phyloP scores from a whole-genome alignment of 805 yeast genomes.

The Sugiyamaella chiloensis region DNA sequence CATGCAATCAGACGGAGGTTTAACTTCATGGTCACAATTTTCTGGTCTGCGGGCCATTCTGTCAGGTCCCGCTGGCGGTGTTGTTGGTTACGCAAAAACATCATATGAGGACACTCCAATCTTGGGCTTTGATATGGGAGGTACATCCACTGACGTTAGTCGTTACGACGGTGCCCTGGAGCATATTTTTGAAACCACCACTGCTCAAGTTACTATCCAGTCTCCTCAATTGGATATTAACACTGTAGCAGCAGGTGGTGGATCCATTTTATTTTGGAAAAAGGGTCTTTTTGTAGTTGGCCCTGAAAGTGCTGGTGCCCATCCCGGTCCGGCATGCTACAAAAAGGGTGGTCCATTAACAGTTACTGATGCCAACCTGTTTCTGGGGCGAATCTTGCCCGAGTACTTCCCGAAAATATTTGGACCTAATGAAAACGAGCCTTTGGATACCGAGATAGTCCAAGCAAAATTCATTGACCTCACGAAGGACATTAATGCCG shows the following conservation, averaged over 20 bases:
- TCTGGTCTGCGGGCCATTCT: conserved; percentile 85
- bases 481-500: conserved; percentile 54
- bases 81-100: conserved; percentile 87
- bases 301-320: conserved; percentile 83
- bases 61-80: conserved; percentile 98
- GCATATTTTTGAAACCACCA: conserved; percentile 77
- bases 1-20: conserved; percentile 97
- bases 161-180: conserved; percentile 67
- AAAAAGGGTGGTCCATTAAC: conserved; percentile 82
- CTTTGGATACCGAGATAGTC: conserved; percentile 58
- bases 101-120: conserved; percentile 63
- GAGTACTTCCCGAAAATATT: conserved; percentile 77
- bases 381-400: conserved; percentile 68
- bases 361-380: conserved; percentile 78
- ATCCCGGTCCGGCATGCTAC: conserved; percentile 88
- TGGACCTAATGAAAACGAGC: conserved; percentile 74
- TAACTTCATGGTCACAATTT: conserved; percentile 77
- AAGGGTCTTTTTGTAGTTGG: conserved; percentile 79
- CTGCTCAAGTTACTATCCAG: conserved; percentile 80
- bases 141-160: conserved; percentile 84
- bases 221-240: conserved; percentile 81
- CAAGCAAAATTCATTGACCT: conserved; percentile 49
- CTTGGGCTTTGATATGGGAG: conserved; percentile 88
- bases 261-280: conserved; percentile 62
- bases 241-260: conserved; percentile 86